Evolutionary conservation across 1,139 yeast species (phyloP), one percentile per base, ranked within the genome.

Genomic region (Cylindricascospora bacillispora): DNA sequence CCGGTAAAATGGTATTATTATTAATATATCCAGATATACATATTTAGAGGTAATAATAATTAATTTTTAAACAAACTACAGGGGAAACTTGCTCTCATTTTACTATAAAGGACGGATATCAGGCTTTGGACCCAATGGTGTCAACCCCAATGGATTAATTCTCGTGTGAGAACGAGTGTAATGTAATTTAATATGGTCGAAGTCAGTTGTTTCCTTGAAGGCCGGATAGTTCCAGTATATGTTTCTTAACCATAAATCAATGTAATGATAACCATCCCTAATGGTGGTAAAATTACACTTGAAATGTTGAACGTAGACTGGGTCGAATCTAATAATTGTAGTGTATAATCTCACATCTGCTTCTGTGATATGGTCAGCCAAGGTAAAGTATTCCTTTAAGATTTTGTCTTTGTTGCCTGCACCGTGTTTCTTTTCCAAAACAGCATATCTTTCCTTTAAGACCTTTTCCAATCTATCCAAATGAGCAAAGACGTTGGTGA

Each of bases 221-320:
- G 78, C 85, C 12, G 75, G 73, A 36, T 70, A 52, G 46, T 79
- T 77, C 95, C 95, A 85, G 60, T 86, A 89, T 45, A 89, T 65
- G 43, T 78, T 72, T 46, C 79, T 65, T 43, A 85, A 54, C 93
- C 95, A 86, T 39, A 71, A 62, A 59, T 83, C 78, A 32, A 85
- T 59, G 45, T 65, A 57, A 14, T 95, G 95, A 53, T 73, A 89
- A 40, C 83, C 81, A 40, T 63, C 64, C 49, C 95, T 72, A 47
- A 89, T 80, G 66, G 75, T 79, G 30, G 75, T 73, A 39, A 83
- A 57, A 55, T 89, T 89, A 58, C 95, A 82, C 61, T 89, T 89
- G 70, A 89, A 89, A 55, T 85, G 95, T 56, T 85, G 94, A 33
- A 78, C 86, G 51, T 86, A 86, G 18, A 82, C 93, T 1, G 92